These are phyloP conservation scores for Colletotrichum sp. DNA, from an alignment of 2,329 filamentous ascomycete genomes.

Conservation along the genomic window DNA sequence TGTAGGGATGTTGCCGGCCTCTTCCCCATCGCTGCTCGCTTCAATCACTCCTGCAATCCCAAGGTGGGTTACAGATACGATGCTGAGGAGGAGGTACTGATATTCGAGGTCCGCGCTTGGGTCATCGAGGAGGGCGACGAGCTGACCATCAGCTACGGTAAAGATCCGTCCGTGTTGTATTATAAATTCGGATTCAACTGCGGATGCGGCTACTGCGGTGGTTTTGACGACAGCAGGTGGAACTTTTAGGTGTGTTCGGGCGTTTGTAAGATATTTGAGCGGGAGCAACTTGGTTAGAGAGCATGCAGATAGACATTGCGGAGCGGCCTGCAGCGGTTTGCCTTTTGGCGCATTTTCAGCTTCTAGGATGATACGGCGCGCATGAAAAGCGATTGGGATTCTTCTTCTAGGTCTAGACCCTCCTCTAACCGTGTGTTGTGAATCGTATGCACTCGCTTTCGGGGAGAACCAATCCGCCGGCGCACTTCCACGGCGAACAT, in stretches of 20 bases:
- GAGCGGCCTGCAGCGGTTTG: neutral
- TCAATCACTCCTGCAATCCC: conserved; percentile 62
- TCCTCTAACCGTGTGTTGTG: neutral
- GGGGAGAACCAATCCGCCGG: neutral
- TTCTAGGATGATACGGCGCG: neutral
- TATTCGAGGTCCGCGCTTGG: conserved; percentile 41
- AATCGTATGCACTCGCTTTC: neutral
- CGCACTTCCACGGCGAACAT: neutral
- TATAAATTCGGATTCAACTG: conserved; percentile 59
- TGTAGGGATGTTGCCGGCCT: conserved; percentile 36
- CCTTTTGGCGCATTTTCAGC: neutral
- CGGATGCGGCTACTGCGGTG: conserved; percentile 50
- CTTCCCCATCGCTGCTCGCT: conserved; percentile 57
- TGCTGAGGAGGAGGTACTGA: conserved; percentile 35
- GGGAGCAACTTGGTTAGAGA: neutral
- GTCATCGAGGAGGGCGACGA: conserved; percentile 49
- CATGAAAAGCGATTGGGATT: neutral
- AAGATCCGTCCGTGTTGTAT: conserved; percentile 40
- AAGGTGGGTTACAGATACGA: conserved; percentile 50
- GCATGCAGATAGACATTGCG: neutral
- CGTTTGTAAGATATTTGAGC: neutral
- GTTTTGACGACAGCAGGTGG: conserved; percentile 2
- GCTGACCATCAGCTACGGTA: conserved; percentile 56
- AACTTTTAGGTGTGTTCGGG: neutral
- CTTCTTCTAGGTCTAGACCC: neutral